Evolutionary conservation across 1,139 yeast species (phyloP), one percentile per base, ranked within the genome.

Genomic region (Tardiomyces depauwii): DNA sequence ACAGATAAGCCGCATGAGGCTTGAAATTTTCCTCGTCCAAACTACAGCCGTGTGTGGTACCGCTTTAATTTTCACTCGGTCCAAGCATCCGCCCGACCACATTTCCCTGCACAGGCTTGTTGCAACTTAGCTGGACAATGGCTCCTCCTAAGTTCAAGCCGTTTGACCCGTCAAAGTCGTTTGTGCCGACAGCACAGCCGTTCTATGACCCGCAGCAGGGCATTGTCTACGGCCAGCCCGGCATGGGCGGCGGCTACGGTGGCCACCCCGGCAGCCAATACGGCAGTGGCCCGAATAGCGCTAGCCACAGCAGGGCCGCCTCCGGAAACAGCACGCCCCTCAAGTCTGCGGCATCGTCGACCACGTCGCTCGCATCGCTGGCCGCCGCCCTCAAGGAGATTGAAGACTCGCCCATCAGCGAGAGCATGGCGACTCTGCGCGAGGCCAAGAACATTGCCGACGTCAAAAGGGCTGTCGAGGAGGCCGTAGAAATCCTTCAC

Each of bases 341-440:
- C 16, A 21, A 46, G 10, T 52, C 55, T 14, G 43, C 47, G 18
- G 57, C 64, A 2, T 64, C 74, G 2, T 78, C 86, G 2, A 72
- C 87, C 19, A 75, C 89, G 11, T 85, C 95, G 5, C 70, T 85
- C 53, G 66, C 84, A 10, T 82, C 91, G 10, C 69, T 88, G 50
- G 77, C 77, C 50, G 74, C 84, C n/a, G 84, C 91, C 10, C 70
- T 87, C 59, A 73, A 74, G 50, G 84, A 82, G 55, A 67, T 88
- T 52, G 75, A 73, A 38, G 61, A 78, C 42, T 68, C 83, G n/a
- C 95, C 96, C 18, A 71, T 88, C 51, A 74, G 82, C 44, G 80
- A 76, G 33, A 64, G 73, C 50, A 68, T 89, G 55, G 65, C 67
- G 28, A 71, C 71, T 43, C 71, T 88, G 44, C 78, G 80, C 49